Base-by-base conservation (phyloP, 768 basidiomycete genomes). In the Tulasnella sp. region DNA sequence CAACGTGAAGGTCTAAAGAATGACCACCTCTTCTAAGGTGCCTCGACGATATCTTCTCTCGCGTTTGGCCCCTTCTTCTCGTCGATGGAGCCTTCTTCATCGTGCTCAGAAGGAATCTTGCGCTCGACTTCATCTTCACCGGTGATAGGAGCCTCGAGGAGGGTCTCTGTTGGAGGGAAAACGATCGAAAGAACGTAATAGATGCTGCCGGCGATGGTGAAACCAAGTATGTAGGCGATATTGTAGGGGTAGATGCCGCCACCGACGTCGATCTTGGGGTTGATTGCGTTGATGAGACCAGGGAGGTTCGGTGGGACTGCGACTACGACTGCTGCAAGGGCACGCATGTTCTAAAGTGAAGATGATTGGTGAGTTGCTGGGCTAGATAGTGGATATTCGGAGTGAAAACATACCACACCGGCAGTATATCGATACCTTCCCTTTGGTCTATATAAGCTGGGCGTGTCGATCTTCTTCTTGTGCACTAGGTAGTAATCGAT, bases 401-500 rank as follows among this genome's bases (percentile, higher is more conserved):
- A 81, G 71, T 80, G 38, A 56, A 52, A 9, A 87, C 91, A 81
- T 83, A 93, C 93, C 75, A 92, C 88, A 75, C 95, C 95, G 58
- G 87, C 87, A 82, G 87, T 90, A 84, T 95, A 96, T n/a, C 88
- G 86, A 84, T 96, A 96, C 77, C 93, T 88, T 0, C 94, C 94
- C 56, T 90, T 86, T 12, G 93, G 94, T 81, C 90, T 88, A 83
- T 96, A 97, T 89, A 97, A 92, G 3, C 93, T 91, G 3, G 93
- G 93, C 1, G 96, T 93, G 81, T 96, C 93, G 48, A 95, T 90
- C 62, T 89, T 90, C 46, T 91, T 86, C 79, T 84, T 86, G 83
- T 95, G 92, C 34, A 97, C 87, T 58, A 96, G 83, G 93, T 93
- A 95, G 83, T 93, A 95, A 76, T 89, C 88, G 34, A 87, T 86